Conservation (phyloP, 805 yeast species). For the Wickerhamomyces alni region DNA sequence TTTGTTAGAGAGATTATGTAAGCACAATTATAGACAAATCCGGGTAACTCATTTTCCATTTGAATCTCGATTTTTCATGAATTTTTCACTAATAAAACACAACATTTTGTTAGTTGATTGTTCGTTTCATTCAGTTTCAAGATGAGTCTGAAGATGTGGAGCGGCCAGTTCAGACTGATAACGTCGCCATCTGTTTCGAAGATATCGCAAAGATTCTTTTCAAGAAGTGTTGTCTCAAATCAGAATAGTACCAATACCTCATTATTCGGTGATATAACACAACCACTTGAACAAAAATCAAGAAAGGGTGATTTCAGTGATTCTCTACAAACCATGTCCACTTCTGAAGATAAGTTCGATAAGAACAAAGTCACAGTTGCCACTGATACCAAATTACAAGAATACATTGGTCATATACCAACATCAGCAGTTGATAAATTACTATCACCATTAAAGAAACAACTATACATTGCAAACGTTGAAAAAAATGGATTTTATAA, state of each 20-base stretch:
- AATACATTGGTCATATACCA: conserved; percentile 43
- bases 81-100: no score
- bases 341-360: conserved; percentile 14
- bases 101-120: no score
- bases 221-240: neutral
- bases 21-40: no score
- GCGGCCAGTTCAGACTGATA: neutral
- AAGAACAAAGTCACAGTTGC: conserved; percentile 24
- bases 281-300: conserved; percentile 10
- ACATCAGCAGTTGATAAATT: conserved; percentile 47
- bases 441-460: conserved; percentile 65
- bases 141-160: neutral
- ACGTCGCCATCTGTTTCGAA: neutral
- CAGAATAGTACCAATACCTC: neutral
- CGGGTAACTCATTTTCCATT: no score
- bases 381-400: conserved; percentile 36
- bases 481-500: conserved; percentile 58
- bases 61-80: no score
- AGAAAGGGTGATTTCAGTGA: conserved; percentile 18
- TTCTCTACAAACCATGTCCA: conserved; percentile 20
- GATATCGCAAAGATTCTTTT: neutral
- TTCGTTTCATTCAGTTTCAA: no score
- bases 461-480: conserved; percentile 58
- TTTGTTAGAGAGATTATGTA: no score
- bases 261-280: conserved; percentile 22